phyloP scores from a whole-genome alignment of 768 basidiomycete species.

The Kwoniella heveanensis region DNA sequence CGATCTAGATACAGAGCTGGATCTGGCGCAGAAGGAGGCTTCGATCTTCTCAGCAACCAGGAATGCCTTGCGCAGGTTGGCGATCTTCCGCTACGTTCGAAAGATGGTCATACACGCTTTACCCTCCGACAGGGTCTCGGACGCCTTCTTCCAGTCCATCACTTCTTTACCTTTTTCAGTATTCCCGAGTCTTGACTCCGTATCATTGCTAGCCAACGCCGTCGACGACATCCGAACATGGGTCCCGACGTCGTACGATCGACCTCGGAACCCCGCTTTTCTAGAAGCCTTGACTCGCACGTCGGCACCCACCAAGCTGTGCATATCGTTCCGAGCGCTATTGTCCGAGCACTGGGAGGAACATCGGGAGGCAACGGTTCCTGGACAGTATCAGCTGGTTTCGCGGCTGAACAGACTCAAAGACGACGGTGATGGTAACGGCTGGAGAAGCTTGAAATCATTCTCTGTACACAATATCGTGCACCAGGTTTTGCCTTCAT shows the following conservation, averaged over 20 bases:
- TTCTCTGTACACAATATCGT: conserved; percentile 33
- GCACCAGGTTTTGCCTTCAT: conserved; percentile 34
- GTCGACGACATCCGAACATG: conserved; percentile 29
- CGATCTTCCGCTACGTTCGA: conserved; percentile 12
- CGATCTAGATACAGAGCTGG: neutral
- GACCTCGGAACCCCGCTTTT: conserved; percentile 25
- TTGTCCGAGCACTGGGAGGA: conserved; percentile 29
- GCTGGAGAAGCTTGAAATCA: conserved; percentile 10
- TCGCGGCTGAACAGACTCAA: conserved; percentile 9
- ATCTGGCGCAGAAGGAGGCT: neutral
- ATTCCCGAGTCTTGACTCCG: conserved; percentile 15
- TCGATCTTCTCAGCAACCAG: conserved; percentile 2
- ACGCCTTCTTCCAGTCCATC: neutral
- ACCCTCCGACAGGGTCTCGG: conserved; percentile 15
- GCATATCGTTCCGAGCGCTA: conserved; percentile 26
- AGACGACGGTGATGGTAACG: conserved; percentile 7
- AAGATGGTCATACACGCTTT: conserved; percentile 22
- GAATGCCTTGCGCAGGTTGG: conserved; percentile 12
- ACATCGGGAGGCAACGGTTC: conserved; percentile 20
- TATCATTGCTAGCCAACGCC: conserved; percentile 22
- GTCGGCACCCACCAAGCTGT: conserved; percentile 20
- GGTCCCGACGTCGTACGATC: conserved; percentile 15
- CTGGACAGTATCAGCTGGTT: conserved; percentile 32
- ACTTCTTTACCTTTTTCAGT: neutral
- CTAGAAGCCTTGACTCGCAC: conserved; percentile 17